Evolutionary conservation across 129 eudicot species (phyloP).

Genomic region (Tagetes patula): DNA sequence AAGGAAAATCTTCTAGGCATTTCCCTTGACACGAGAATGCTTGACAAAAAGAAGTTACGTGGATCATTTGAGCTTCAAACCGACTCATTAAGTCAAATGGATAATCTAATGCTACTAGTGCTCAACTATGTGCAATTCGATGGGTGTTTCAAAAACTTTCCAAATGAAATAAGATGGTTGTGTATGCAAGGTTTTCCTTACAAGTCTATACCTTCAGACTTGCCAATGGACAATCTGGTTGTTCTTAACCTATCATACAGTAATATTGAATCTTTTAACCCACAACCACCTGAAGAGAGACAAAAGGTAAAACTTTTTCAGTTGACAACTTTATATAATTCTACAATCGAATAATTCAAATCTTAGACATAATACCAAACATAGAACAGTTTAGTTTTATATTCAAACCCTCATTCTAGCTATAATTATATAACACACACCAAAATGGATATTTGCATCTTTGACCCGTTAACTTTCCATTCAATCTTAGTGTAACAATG

Average conservation of each 20-base stretch:
- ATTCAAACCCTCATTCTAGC: no score
- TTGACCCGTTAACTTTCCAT: no score
- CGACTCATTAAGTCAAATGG: slow-evolving; percentile 23
- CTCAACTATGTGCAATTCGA: slow-evolving; percentile 10
- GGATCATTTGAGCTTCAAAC: background rate
- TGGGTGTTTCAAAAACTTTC: slow-evolving; percentile 18
- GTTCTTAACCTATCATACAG: slow-evolving; percentile 29
- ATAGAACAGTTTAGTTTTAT: no score
- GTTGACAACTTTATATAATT: no score
- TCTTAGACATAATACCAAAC: no score
- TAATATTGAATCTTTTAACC: slow-evolving; percentile 3
- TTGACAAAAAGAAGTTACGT: background rate
- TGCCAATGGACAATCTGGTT: slow-evolving; percentile 22
- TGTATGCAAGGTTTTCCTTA: slow-evolving; percentile 29
- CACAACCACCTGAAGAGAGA: background rate
- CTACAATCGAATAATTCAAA: no score
- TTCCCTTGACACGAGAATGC: slow-evolving; percentile 25
- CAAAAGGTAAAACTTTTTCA: slow-evolving; percentile 33
- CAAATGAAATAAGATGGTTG: slow-evolving; percentile 29
- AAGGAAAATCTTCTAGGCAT: slow-evolving; percentile 28
- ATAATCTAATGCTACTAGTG: slow-evolving; percentile 20
- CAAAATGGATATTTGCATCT: no score
- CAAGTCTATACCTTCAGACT: slow-evolving; percentile 14
- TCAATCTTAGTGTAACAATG: no score
- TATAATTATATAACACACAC: no score